Conservation (phyloP, 2,329 filamentous ascomycete species). For the Venturia asperata region DNA sequence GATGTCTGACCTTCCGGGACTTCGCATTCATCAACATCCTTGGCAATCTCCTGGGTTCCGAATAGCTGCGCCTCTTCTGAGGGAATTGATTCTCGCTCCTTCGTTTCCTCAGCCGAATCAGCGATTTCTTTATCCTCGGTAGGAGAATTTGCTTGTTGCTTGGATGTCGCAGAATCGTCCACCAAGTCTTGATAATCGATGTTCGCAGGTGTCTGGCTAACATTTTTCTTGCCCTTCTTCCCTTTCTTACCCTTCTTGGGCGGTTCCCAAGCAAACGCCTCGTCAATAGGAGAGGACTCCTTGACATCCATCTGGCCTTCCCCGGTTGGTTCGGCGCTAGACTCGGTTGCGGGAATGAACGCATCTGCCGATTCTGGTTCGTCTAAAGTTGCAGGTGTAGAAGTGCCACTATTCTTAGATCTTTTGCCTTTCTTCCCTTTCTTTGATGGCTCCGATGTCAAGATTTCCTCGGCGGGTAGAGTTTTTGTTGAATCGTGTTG, state of each 20-base stretch:
- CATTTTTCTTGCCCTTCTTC: slow-evolving; percentile 15
- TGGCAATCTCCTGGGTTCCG: not conserved
- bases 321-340: not conserved
- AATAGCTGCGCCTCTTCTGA: no score
- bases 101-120: no score
- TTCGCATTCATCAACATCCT: not conserved
- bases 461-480: not conserved
- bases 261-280: not conserved
- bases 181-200: not conserved
- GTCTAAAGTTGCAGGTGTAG: not conserved
- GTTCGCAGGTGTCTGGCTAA: not conserved
- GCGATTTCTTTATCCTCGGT: no score
- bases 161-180: not conserved
- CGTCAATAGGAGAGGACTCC: not conserved
- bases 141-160: no score
- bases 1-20: not conserved
- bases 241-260: slow-evolving; percentile 9
- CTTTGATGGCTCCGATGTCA: slow-evolving; percentile 21
- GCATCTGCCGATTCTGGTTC: not conserved
- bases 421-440: slow-evolving; percentile 26
- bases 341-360: not conserved
- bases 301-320: not conserved
- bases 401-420: not conserved
- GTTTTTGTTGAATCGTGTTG: slow-evolving; percentile 6
- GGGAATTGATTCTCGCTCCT: no score